Conservation (phyloP, 768 basidiomycete genomes). For the Rickenella mellea region DNA sequence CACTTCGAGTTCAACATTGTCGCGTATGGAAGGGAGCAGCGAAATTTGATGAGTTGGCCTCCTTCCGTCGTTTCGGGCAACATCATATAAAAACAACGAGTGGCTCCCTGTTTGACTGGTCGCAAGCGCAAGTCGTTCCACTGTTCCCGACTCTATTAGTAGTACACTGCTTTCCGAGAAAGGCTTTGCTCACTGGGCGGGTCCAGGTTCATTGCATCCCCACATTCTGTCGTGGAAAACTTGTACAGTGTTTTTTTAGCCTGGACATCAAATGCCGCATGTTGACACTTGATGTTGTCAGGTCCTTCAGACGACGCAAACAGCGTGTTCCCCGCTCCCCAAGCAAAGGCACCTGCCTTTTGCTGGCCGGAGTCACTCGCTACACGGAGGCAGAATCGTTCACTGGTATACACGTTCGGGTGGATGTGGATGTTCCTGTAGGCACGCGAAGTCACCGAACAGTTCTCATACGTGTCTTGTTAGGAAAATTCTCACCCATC, state of each 20-base stretch:
- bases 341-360: slow-evolving; percentile 37
- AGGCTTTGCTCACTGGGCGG: neutral
- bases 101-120: slow-evolving; percentile 15
- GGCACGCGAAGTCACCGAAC: slow-evolving; percentile 10
- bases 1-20: slow-evolving; percentile 28
- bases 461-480: slow-evolving; percentile 9
- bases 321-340: slow-evolving; percentile 38
- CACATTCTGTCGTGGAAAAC: slow-evolving; percentile 40
- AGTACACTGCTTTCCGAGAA: neutral
- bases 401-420: slow-evolving; percentile 8
- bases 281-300: slow-evolving; percentile 21
- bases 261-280: slow-evolving; percentile 39
- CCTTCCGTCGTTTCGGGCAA: slow-evolving; percentile 21
- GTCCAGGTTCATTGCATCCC: slow-evolving; percentile 41
- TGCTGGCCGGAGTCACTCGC: slow-evolving; percentile 14
- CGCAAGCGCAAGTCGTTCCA: slow-evolving; percentile 21
- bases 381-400: slow-evolving; percentile 10
- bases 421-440: slow-evolving; percentile 7
- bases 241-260: slow-evolving; percentile 15
- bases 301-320: slow-evolving; percentile 51
- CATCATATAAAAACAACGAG: slow-evolving; percentile 44
- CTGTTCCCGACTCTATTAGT: slow-evolving; percentile 2
- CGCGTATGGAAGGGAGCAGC: slow-evolving; percentile 25
- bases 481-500: slow-evolving; percentile 17
- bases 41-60: slow-evolving; percentile 19